A percentile compares a stretch with the other conserved stretches of the same genome.
These are phyloP conservation scores for Pelargonium citronellum DNA, from an alignment of 441 rosid species.

Conservation along the genomic window DNA sequence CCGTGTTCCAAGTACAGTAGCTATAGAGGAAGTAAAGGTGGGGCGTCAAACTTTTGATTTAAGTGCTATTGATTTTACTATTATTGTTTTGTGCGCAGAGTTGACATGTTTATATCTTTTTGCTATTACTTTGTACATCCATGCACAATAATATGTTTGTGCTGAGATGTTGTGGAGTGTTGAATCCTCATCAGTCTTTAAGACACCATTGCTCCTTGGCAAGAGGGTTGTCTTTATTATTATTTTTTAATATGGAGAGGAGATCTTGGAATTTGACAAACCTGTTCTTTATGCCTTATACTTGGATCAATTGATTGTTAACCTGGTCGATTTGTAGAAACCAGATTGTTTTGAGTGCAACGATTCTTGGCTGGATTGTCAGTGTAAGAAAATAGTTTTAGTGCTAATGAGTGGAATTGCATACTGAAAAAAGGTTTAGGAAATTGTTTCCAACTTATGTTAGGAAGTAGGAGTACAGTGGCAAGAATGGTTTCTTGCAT, in stretches of 20 bases:
- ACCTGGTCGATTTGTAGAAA: no score
- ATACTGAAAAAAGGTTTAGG: background rate
- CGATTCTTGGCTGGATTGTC: no score
- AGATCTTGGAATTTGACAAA: background rate
- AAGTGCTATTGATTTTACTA: slow-evolving; percentile 11
- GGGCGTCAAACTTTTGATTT: slow-evolving; percentile 17
- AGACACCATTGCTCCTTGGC: background rate
- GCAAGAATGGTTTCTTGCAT: background rate
- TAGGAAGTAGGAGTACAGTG: background rate
- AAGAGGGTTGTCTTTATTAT: background rate
- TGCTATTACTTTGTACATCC: background rate
- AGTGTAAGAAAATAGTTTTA: background rate
- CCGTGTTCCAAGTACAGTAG: slow-evolving; percentile 98
- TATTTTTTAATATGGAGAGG: background rate
- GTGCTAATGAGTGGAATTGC: background rate
- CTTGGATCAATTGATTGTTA: background rate
- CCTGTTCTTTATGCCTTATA: background rate
- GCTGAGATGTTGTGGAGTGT: background rate
- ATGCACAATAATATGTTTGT: background rate
- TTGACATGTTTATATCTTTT: background rate
- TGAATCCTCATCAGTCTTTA: background rate
- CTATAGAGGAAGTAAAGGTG: slow-evolving; percentile 98
- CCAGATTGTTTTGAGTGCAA: background rate
- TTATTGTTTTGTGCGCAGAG: background rate
- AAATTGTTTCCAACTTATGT: background rate